These are phyloP conservation scores for Citrullus colocynthis DNA, from an alignment of 306 rosid genomes.

Conservation along the genomic window DNA sequence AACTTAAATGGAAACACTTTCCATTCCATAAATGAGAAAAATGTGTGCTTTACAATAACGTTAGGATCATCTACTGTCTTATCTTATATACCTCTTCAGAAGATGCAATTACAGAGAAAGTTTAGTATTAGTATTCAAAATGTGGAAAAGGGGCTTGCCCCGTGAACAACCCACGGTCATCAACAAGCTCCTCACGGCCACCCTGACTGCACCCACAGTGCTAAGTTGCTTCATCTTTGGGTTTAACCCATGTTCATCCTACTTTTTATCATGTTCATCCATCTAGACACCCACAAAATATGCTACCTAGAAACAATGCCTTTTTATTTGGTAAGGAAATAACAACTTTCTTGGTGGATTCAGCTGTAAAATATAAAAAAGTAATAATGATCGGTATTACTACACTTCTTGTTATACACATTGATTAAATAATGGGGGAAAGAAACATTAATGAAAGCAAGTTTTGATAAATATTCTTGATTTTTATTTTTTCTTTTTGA, in stretches of 20 bases:
- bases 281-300: conserved; percentile 77
- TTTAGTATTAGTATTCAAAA: background rate
- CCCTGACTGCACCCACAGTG: conserved; percentile 66
- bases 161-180: conserved; percentile 56
- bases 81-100: conserved; percentile 18
- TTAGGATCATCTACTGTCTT: background rate
- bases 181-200: conserved; percentile 74
- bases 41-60: conserved; percentile 10
- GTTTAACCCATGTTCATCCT: conserved; percentile 36
- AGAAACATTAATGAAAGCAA: background rate
- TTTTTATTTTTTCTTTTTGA: too few species aligned
- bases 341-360: background rate
- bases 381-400: background rate
- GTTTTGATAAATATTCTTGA: background rate
- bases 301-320: conserved; percentile 50
- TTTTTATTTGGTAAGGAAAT: conserved; percentile 10
- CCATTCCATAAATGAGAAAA: conserved; percentile 1
- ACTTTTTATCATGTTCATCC: conserved; percentile 42
- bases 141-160: conserved; percentile 1
- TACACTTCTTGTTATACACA: background rate
- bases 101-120: background rate
- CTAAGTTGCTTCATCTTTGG: conserved; percentile 73
- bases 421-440: background rate
- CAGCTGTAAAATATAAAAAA: background rate
- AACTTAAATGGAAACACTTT: background rate